Conservation (phyloP, 306 rosid species). For the Cucurbita maxima region DNA sequence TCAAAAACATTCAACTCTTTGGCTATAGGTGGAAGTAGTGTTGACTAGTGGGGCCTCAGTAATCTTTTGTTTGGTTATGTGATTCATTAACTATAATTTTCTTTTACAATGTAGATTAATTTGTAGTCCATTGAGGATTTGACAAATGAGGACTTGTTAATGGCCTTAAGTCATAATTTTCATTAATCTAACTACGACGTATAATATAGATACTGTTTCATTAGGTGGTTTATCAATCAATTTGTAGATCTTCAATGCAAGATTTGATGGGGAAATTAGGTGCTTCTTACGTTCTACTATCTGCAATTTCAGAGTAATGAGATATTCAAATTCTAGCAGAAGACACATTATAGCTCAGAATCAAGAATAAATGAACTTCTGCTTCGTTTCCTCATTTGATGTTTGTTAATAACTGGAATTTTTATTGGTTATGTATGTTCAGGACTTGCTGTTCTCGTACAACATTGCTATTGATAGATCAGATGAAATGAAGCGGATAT, state of each 20-base stretch:
- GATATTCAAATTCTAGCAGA: too few species aligned
- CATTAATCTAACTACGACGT: not conserved
- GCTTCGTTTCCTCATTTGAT: not conserved
- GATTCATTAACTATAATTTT: not conserved
- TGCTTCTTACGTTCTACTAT: not conserved
- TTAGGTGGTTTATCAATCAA: not conserved
- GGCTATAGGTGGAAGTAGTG: too few species aligned
- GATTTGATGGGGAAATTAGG: not conserved
- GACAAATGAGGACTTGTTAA: not conserved
- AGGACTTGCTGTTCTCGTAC: slow-evolving; percentile 80
- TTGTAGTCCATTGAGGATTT: not conserved
- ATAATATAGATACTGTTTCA: not conserved
- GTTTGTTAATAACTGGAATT: not conserved
- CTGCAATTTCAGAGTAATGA: too few species aligned
- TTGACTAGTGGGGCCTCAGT: too few species aligned
- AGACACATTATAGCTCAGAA: not conserved
- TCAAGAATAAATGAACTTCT: not conserved
- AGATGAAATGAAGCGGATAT: slow-evolving; percentile 57
- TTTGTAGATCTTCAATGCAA: not conserved
- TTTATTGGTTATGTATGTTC: slow-evolving; percentile 21
- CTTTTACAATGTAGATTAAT: not conserved
- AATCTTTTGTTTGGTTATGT: not conserved
- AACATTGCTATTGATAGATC: slow-evolving; percentile 84
- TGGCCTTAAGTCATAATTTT: not conserved
- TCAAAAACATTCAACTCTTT: too few species aligned